Evolutionary conservation across 305 asterid genomes (phyloP).

Genomic region (Ilex paraguariensis): DNA sequence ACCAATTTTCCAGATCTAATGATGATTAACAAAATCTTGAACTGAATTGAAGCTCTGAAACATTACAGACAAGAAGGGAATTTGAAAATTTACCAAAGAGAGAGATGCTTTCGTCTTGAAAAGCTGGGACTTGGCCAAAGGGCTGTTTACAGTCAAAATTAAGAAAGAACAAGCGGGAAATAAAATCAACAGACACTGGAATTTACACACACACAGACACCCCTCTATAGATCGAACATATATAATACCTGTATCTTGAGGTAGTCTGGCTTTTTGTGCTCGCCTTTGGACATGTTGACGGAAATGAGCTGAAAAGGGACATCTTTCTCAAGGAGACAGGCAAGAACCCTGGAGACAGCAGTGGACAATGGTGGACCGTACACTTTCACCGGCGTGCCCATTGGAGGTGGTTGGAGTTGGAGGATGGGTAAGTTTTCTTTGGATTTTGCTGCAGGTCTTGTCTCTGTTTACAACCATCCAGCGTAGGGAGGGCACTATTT

Average conservation of each 20-base stretch:
- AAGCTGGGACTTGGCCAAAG: slow-evolving; percentile 86
- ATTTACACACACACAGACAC: background rate
- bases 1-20: background rate
- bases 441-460: too few relatives aligned
- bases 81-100: slow-evolving; percentile 46
- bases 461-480: too few relatives aligned
- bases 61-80: background rate
- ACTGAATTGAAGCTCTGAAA: background rate
- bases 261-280: slow-evolving; percentile 68
- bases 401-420: slow-evolving; percentile 8
- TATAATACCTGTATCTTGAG: slow-evolving; percentile 66
- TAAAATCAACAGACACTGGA: background rate
- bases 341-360: slow-evolving; percentile 69
- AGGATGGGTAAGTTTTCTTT: background rate
- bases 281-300: slow-evolving; percentile 64
- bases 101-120: slow-evolving; percentile 58
- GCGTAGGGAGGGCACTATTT: too few relatives aligned
- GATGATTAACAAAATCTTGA: too few relatives aligned
- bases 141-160: slow-evolving; percentile 44
- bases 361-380: slow-evolving; percentile 70
- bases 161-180: background rate
- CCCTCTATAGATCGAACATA: background rate
- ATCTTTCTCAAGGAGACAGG: slow-evolving; percentile 68
- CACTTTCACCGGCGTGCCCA: slow-evolving; percentile 71
- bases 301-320: slow-evolving; percentile 63